Evolutionary conservation across 495 filamentous ascomycete species (phyloP), one percentile per base, ranked within the genome.

Genomic region (Aspergillus carlsbadensis): DNA sequence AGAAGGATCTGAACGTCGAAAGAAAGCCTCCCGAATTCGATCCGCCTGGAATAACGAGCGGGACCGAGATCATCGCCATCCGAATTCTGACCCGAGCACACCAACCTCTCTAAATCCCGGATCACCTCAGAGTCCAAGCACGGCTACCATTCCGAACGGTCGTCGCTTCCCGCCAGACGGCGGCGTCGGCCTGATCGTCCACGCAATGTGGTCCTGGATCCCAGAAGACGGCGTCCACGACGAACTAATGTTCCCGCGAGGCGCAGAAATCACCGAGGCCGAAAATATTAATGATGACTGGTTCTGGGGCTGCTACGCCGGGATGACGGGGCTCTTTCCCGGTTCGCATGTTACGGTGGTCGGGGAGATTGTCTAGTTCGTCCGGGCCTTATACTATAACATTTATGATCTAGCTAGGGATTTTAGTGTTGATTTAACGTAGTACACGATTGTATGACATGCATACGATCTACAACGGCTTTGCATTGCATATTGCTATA

Each of bases 251-350:
- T 96, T 96, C 62, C 92, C 92, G 3, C 86, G 83, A 53, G 85
- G 87, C 5, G 90, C 91, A 0, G 89, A 93, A 70, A 81, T 96
- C 10, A 76, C 78, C 3, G 92, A 96, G 76, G 84, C 84, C 33
- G 84, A 89, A 70, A 86, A 89, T 68, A 82, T 92, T 41, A 96
- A 94, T 70, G 89, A 84, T 36, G 90, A 95, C 68, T 96, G 91
- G 91, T 89, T 77, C 52, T 84, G 84, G 74, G 92, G 92, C 0
- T 82, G 78, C 33, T 96, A 95, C 78, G 86, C 87, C 66, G 90
- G 89, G 15, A 71, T 67, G 29, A 82, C 78, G 54, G 91, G 91
- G 0, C 56, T 96, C 58, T 92, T 96, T 68, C 91, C 91, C 4
- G 83, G 84, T 18, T 73, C 78, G 24, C 89, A 90, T 79, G 87